Conservation (phyloP, 2,329 filamentous ascomycete species). For the Colletotrichum caudatum region DNA sequence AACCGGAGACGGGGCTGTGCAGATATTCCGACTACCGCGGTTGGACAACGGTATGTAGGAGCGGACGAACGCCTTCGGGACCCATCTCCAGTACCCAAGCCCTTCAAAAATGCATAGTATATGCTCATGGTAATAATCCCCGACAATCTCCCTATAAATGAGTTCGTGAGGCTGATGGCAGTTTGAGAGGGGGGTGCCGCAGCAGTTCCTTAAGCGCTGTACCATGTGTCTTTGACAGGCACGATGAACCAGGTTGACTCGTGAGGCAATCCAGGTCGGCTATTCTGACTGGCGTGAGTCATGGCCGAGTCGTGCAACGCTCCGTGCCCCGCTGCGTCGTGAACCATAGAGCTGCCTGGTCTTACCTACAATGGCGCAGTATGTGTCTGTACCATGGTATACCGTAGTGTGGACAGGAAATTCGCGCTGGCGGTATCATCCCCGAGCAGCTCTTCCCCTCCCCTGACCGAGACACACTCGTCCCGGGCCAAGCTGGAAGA, state of each 20-base stretch:
- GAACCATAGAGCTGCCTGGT: not conserved
- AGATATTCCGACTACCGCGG: not conserved
- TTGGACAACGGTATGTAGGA: not conserved
- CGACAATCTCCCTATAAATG: not conserved
- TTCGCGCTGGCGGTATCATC: slow-evolving; percentile 13
- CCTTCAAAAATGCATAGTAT: not conserved
- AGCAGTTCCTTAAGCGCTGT: not conserved
- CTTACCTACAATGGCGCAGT: no score
- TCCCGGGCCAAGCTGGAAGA: not conserved
- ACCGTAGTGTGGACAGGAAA: not conserved
- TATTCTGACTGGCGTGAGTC: not conserved
- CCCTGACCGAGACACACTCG: slow-evolving; percentile 23
- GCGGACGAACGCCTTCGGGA: not conserved
- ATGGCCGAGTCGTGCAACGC: slow-evolving; percentile 31
- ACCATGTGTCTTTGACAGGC: not conserved
- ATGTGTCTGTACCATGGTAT: no score
- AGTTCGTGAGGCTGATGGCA: not conserved
- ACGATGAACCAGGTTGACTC: not conserved
- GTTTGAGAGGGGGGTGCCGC: not conserved
- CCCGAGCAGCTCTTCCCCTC: slow-evolving; percentile 2
- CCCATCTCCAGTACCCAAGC: no score
- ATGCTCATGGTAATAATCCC: not conserved
- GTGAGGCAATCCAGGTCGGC: not conserved
- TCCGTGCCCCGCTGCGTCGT: slow-evolving; percentile 5
- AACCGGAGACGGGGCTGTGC: slow-evolving; percentile 11